These are phyloP conservation scores for Verticillium klebahnii DNA, from an alignment of 2,329 filamentous ascomycete genomes.

Conservation along the genomic window DNA sequence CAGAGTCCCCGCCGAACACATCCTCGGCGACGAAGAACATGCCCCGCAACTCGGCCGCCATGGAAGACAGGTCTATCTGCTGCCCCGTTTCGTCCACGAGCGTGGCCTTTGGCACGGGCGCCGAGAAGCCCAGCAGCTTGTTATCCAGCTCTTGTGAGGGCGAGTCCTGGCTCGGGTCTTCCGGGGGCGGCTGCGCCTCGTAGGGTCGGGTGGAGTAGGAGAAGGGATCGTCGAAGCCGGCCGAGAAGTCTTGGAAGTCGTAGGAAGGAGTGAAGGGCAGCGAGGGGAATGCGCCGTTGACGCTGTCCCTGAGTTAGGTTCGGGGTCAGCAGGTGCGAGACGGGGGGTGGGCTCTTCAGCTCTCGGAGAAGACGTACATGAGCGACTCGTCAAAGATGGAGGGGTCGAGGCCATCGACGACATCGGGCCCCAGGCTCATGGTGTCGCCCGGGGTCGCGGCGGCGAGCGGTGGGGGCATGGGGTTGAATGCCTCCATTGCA, in stretches of 20 bases:
- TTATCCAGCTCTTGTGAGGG: conserved; percentile 58
- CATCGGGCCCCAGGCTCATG: conserved; percentile 39
- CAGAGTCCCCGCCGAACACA: conserved; percentile 60
- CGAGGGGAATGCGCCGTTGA: conserved; percentile 34
- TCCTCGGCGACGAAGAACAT: conserved; percentile 88
- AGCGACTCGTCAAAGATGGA: conserved; percentile 52
- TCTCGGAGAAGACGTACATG: conserved; percentile 38
- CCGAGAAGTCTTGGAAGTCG: conserved; percentile 56
- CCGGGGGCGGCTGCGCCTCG: conserved; percentile 36
- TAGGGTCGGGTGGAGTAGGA: conserved; percentile 49
- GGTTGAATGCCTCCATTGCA: conserved; percentile 56
- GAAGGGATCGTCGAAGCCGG: conserved; percentile 63
- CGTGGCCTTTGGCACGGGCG: conserved; percentile 54
- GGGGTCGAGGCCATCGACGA: conserved; percentile 47
- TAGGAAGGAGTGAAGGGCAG: conserved; percentile 55
- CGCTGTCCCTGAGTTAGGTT: conserved; percentile 29
- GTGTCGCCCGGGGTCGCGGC: conserved; percentile 38
- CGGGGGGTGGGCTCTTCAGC: neutral
- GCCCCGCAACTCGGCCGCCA: conserved; percentile 75
- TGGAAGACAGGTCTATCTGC: conserved; percentile 53
- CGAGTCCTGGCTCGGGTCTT: conserved; percentile 39
- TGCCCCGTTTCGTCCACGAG: conserved; percentile 63
- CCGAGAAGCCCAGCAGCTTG: conserved; percentile 71
- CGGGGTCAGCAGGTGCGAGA: neutral
- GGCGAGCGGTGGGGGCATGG: conserved; percentile 44